Evolutionary conservation across 768 basidiomycete species (phyloP).

Genomic region (Tephrocybe sp.): DNA sequence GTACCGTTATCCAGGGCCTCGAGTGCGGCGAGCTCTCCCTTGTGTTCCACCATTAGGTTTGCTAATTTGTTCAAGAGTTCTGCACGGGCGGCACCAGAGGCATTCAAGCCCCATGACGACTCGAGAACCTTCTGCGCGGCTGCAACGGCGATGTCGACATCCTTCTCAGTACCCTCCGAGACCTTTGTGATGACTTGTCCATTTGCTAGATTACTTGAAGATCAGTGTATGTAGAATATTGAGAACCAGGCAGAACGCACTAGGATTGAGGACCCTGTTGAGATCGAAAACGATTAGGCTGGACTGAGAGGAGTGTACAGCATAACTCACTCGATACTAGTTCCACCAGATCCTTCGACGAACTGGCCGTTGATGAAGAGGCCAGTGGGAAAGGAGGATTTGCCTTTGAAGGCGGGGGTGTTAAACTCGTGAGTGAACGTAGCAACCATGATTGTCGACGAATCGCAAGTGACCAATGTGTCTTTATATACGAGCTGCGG

Average conservation of each 20-base stretch:
- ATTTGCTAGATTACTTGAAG: conserved; percentile 37
- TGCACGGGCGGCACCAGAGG: conserved; percentile 35
- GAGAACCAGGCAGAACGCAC: conserved; percentile 18
- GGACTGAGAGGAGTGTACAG: background rate
- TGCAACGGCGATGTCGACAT: conserved; percentile 72
- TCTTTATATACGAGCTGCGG: background rate
- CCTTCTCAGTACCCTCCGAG: conserved; percentile 58
- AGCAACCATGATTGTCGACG: conserved; percentile 24
- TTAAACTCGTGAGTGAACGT: conserved; percentile 50
- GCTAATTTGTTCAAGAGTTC: conserved; percentile 46
- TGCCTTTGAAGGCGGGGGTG: conserved; percentile 53
- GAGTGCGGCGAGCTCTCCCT: conserved; percentile 44
- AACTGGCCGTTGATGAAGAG: conserved; percentile 75
- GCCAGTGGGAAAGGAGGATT: conserved; percentile 58
- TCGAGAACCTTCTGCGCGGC: conserved; percentile 47
- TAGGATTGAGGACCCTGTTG: conserved; percentile 54
- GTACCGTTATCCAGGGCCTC: conserved; percentile 48
- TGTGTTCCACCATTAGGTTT: conserved; percentile 46
- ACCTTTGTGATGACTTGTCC: conserved; percentile 60
- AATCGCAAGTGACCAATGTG: background rate
- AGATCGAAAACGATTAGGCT: conserved; percentile 8
- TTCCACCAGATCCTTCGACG: conserved; percentile 47
- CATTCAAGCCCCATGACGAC: conserved; percentile 47
- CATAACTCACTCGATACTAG: conserved; percentile 58
- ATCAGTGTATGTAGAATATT: conserved; percentile 8